These are phyloP conservation scores for Yamadazyma tumulicola DNA, from an alignment of 805 yeast species.

Conservation along the genomic window DNA sequence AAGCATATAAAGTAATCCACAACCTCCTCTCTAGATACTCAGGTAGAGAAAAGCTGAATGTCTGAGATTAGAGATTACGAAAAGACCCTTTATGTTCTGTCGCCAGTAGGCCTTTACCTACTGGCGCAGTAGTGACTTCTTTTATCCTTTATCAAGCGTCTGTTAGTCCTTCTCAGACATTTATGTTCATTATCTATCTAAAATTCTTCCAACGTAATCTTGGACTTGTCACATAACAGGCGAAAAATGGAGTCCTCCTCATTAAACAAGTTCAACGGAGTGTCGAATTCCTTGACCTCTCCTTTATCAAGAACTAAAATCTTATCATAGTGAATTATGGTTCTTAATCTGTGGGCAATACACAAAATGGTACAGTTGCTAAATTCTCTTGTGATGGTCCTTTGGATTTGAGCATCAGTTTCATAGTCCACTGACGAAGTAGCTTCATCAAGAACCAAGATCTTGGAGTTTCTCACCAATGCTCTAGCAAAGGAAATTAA, in stretches of 20 bases:
- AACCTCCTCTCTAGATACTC: too few relatives aligned
- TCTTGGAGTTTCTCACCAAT: constrained; percentile 66
- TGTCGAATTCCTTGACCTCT: constrained; percentile 67
- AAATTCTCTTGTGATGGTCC: constrained; percentile 66
- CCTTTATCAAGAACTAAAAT: constrained; percentile 83
- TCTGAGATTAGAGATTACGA: too few relatives aligned
- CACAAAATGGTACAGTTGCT: constrained; percentile 71
- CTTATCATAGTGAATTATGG: constrained; percentile 69
- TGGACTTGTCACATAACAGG: constrained; percentile 62
- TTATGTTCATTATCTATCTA: too few relatives aligned
- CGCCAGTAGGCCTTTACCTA: too few relatives aligned
- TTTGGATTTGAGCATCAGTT: constrained; percentile 76
- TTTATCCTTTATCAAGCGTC: too few relatives aligned
- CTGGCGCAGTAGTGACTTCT: too few relatives aligned
- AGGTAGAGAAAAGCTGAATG: too few relatives aligned
- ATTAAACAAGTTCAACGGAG: constrained; percentile 59
- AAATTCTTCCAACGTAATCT: constrained; percentile 44
- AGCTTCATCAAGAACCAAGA: constrained; percentile 82
- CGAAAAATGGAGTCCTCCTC: constrained; percentile 52
- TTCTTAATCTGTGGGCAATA: constrained; percentile 81
- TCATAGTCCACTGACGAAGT: constrained; percentile 80
- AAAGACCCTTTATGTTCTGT: too few relatives aligned
- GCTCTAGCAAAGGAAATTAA: constrained; percentile 81
- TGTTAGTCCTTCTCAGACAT: too few relatives aligned
- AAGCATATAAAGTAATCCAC: too few relatives aligned